Conservation (phyloP, 2,329 filamentous ascomycete genomes). For the Aspergillus felis region DNA sequence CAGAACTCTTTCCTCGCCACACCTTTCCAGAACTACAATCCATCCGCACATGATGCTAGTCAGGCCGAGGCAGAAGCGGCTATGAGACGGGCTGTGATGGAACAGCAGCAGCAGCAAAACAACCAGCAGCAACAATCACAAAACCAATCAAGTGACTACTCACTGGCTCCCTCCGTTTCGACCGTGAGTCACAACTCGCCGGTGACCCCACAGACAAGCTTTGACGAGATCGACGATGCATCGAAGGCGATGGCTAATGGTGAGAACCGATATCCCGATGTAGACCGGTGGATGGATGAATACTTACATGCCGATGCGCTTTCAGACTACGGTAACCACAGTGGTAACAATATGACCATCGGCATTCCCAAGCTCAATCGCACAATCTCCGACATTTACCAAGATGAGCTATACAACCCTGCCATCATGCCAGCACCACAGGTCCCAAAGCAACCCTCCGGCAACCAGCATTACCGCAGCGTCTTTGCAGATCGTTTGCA, state of each 20-base stretch:
- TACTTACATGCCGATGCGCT: conserved; percentile 63
- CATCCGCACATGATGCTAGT: conserved; percentile 38
- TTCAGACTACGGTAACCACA: conserved; percentile 51
- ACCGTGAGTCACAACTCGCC: conserved; percentile 59
- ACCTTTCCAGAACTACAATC: conserved; percentile 46
- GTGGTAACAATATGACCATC: conserved; percentile 30
- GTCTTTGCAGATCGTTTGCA: conserved; percentile 73
- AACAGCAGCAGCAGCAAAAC: conserved; percentile 40
- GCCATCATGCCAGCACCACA: conserved; percentile 36
- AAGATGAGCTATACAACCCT: conserved; percentile 75
- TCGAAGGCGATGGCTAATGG: conserved; percentile 51
- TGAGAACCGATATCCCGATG: conserved; percentile 45
- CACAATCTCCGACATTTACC: conserved; percentile 80
- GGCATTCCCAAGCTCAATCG: conserved; percentile 72
- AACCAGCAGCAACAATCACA: conserved; percentile 30
- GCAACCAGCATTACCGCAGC: conserved; percentile 43
- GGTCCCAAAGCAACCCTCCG: conserved; percentile 32
- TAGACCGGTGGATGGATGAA: conserved; percentile 52
- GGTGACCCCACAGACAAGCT: conserved; percentile 55
- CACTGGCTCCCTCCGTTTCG: conserved; percentile 56
- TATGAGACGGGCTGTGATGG: conserved; percentile 57
- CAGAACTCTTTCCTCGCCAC: conserved; percentile 48
- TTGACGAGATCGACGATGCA: conserved; percentile 51
- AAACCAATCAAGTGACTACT: conserved; percentile 44
- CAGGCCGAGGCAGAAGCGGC: conserved; percentile 52